Evolutionary conservation across 345 rosid species (phyloP).

Genomic region (Murraya koenigii): DNA sequence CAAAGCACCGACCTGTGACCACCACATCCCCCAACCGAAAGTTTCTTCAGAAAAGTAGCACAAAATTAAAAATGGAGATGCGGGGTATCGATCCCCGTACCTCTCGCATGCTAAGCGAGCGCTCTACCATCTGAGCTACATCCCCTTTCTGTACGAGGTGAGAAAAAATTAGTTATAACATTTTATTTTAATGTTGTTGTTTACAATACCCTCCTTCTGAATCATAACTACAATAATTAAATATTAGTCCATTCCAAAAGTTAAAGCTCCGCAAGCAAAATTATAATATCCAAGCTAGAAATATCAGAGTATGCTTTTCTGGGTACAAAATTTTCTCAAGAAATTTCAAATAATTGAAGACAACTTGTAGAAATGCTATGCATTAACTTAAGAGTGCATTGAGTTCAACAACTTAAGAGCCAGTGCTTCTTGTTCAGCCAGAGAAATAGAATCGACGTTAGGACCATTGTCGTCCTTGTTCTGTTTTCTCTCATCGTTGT

Average conservation of each 20-base stretch:
- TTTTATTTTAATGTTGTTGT: too few species aligned
- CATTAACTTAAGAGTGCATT: conserved; percentile 36
- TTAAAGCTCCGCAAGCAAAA: neutral
- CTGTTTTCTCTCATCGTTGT: conserved; percentile 22
- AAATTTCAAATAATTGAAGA: neutral
- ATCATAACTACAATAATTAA: neutral
- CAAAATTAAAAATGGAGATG: neutral
- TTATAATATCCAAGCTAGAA: neutral
- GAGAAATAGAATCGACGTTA: conserved; percentile 47
- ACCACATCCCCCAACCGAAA: neutral
- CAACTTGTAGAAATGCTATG: neutral
- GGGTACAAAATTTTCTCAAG: neutral
- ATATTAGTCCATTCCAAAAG: neutral
- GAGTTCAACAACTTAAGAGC: conserved; percentile 71
- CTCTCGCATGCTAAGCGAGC: conserved; percentile 69
- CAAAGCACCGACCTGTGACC: neutral
- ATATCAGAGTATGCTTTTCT: neutral
- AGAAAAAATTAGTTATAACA: too few species aligned
- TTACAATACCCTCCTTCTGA: too few species aligned
- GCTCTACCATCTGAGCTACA: conserved; percentile 79
- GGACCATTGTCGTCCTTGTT: conserved; percentile 11
- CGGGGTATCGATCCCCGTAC: conserved; percentile 29
- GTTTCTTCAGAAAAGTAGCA: neutral
- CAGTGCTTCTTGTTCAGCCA: conserved; percentile 80
- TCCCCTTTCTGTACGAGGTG: conserved; percentile 21